phyloP scores from a whole-genome alignment of 495 filamentous ascomycete genomes.

The Daldinia vernicosa region DNA sequence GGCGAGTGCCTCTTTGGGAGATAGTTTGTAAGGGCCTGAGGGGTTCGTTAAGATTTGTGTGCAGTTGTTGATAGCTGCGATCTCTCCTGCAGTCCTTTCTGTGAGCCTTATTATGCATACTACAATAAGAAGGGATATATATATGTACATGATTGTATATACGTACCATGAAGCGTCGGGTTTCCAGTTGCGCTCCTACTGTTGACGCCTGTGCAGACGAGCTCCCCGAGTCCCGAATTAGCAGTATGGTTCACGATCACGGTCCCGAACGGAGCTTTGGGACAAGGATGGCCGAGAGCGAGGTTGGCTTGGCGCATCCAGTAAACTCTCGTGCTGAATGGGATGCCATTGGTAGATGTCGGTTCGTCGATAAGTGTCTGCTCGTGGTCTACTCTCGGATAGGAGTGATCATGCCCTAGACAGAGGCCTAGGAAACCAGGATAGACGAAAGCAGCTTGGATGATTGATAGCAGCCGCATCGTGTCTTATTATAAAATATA shows the following conservation, averaged over 20 bases:
- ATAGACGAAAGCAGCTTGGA: conserved; percentile 1
- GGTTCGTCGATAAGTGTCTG: conserved; percentile 36
- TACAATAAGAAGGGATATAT: not conserved
- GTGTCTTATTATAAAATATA: not conserved
- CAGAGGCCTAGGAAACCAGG: conserved; percentile 4
- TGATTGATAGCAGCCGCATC: not conserved
- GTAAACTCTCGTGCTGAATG: conserved; percentile 50
- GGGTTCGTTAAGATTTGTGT: conserved; percentile 57
- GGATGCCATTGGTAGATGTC: conserved; percentile 44
- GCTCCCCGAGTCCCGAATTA: conserved; percentile 47
- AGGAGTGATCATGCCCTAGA: conserved; percentile 19
- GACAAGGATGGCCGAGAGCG: conserved; percentile 59
- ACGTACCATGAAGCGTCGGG: conserved; percentile 58
- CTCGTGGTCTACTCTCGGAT: conserved; percentile 9
- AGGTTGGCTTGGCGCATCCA: conserved; percentile 62
- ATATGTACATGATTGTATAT: not conserved
- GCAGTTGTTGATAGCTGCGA: conserved; percentile 63
- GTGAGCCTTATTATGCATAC: not conserved
- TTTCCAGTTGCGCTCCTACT: conserved; percentile 52
- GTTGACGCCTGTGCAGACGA: conserved; percentile 60
- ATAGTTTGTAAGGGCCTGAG: conserved; percentile 54
- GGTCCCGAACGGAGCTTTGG: conserved; percentile 60
- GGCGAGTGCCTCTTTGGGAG: conserved; percentile 38
- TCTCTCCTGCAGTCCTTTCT: conserved; percentile 52
- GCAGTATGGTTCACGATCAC: conserved; percentile 64